Base-by-base conservation (phyloP, 2,329 filamentous ascomycete species). In the Alternaria sp. region DNA sequence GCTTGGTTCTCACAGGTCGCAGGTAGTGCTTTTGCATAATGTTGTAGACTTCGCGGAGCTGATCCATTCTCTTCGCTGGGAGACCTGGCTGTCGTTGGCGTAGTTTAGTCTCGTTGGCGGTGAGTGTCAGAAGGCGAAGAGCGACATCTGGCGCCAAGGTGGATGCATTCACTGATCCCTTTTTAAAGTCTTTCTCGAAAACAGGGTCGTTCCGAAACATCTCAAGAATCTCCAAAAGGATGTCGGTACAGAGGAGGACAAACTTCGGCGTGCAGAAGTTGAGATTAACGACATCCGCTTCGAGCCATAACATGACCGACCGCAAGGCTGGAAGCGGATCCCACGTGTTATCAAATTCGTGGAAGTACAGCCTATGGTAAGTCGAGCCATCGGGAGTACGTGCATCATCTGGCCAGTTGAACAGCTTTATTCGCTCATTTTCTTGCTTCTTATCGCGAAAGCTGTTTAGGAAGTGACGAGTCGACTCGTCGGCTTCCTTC, bases 351-450 rank as follows among this genome's bases (percentile, higher is more conserved):
- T 41, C 37, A 1, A 5, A 41, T 41, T 41, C 0, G 9, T 41
- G 37, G n/a, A 41, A 41, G 2, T 0, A 41, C 0, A 41, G 37
- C 37, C 37, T 41, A 18, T 41, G 37, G 37, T 41, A 41, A 0
- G 37, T 41, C n/a, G 0, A 3, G 0, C 37, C 37, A 0, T 41
- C n/a, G n/a, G 37, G 37, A 0, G 4, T 0, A 1, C 1, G 2
- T 18, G 37, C 37, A 1, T 41, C 37, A 18, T 0, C 37, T 41
- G 43, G 43, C 43, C 18, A 45, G 2, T 45, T 20, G 20, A 45
- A 21, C 12, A 21, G 43, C 3, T 2, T 1, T 14, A 45, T 18
- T 18, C 37, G 37, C 37, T 41, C 37, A 18, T 41, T 0, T 41
- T 41, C 37, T 18, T 6, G 37, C 1, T 6, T 41, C 2, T 41